Percentiles rank a stretch among this genome's conserved stretches.
phyloP scores from a whole-genome alignment of 108 stramenopile species.

The Skeletonema potamos region DNA sequence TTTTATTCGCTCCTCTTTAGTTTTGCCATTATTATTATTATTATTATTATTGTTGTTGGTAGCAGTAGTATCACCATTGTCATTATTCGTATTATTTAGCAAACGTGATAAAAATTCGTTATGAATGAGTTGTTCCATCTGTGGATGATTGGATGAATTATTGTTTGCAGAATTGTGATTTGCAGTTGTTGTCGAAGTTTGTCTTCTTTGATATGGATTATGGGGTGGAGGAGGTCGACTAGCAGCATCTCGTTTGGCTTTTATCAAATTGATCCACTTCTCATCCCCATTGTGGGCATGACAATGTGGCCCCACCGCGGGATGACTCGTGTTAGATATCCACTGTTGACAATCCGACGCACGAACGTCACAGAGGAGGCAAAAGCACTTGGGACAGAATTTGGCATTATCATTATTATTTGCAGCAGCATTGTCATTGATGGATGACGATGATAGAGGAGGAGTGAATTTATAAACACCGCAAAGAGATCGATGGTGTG shows the following conservation, averaged over 20 bases:
- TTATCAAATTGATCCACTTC: background rate
- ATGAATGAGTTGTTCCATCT: background rate
- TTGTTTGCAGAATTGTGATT: background rate
- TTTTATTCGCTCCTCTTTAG: constrained; percentile 8
- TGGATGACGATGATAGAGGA: too few species aligned
- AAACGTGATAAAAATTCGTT: constrained; percentile 4
- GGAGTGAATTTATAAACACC: constrained; percentile 41
- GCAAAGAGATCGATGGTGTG: constrained; percentile 53
- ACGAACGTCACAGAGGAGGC: constrained; percentile 57
- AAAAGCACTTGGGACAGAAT: constrained; percentile 72
- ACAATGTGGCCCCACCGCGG: constrained; percentile 18
- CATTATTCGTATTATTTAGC: background rate
- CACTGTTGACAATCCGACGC: constrained; percentile 51
- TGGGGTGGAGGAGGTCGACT: background rate
- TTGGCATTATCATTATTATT: constrained; percentile 21
- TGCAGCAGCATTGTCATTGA: background rate
- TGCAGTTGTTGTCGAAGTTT: background rate
- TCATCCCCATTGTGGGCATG: constrained; percentile 18
- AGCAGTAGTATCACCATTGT: background rate
- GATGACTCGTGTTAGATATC: constrained; percentile 19
- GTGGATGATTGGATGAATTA: background rate
- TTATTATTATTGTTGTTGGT: background rate
- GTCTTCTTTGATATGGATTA: constrained; percentile 1
- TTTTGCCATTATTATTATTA: background rate
- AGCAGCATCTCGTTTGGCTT: background rate